These are phyloP conservation scores for Oryza punctata DNA, from an alignment of 176 grass and related monocot species.

Conservation along the genomic window DNA sequence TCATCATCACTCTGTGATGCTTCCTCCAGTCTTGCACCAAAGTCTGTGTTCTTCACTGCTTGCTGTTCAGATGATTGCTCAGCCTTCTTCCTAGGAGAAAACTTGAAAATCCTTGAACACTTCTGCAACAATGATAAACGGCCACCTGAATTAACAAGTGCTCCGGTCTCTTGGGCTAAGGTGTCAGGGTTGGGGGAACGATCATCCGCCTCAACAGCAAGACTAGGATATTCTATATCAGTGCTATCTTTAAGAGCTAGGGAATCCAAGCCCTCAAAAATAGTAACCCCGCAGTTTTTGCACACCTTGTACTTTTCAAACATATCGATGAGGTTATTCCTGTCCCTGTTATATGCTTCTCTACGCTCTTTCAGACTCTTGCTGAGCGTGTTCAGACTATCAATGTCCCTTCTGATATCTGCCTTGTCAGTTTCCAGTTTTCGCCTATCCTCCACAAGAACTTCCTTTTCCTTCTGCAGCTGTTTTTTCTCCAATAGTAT, in stretches of 20 bases:
- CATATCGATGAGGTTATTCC: conserved; percentile 48
- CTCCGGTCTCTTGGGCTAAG: conserved; percentile 43
- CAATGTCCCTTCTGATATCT: conserved; percentile 84
- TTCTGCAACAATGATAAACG: conserved; percentile 76
- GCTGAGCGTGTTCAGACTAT: conserved; percentile 67
- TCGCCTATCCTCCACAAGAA: conserved; percentile 51
- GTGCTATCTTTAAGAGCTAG: conserved; percentile 43
- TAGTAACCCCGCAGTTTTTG: conserved; percentile 70
- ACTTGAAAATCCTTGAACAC: conserved; percentile 79
- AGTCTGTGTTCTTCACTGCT: conserved; percentile 47
- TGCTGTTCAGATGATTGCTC: conserved; percentile 51
- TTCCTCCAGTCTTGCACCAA: conserved; percentile 70
- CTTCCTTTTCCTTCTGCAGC: conserved; percentile 60
- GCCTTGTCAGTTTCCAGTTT: conserved; percentile 70
- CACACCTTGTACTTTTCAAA: conserved; percentile 74
- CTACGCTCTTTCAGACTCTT: conserved; percentile 66
- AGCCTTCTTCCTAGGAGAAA: conserved; percentile 59
- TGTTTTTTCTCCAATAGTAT: conserved; percentile 61
- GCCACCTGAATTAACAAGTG: conserved; percentile 54
- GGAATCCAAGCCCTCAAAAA: conserved; percentile 64
- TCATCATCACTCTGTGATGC: conserved; percentile 56
- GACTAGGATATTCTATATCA: conserved; percentile 59
- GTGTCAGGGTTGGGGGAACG: conserved; percentile 38
- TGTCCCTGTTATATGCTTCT: conserved; percentile 73
- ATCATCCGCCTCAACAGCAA: conserved; percentile 51